A percentile compares a stretch with the other conserved stretches of the same genome.
These are phyloP conservation scores for Citrus mangshanensis DNA, from an alignment of 345 rosid species.

Conservation along the genomic window DNA sequence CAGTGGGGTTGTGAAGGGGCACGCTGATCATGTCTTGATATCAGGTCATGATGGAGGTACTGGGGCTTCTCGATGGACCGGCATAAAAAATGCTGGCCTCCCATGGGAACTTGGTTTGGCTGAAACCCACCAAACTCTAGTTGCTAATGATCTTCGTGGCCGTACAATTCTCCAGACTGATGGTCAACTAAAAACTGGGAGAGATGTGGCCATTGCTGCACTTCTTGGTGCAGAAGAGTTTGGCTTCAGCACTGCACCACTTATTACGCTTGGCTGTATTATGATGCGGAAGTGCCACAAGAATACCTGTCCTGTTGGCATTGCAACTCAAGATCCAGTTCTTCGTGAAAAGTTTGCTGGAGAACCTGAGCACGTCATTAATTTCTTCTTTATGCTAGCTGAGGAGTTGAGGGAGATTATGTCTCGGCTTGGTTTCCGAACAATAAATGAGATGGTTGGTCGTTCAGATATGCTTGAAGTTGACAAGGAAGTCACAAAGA, in stretches of 20 bases:
- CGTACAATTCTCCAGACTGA: constrained; percentile 98
- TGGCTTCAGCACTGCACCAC: constrained; percentile 99
- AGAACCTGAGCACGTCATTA: constrained; percentile 97
- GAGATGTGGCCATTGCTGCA: constrained; percentile 96
- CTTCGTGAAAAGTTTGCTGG: constrained; percentile 98
- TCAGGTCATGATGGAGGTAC: constrained; percentile 99
- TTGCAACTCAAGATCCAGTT: constrained; percentile 99
- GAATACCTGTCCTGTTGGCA: constrained; percentile 99
- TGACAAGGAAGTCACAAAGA: constrained; percentile 73
- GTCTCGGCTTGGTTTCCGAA: constrained; percentile 86
- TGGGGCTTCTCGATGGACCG: constrained; percentile 99
- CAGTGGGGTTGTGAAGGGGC: constrained; percentile 99
- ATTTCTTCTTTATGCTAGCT: constrained; percentile 97
- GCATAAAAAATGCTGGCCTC: constrained; percentile 96
- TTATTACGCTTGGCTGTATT: constrained; percentile 97
- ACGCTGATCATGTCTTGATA: constrained; percentile 95
- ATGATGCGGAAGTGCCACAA: constrained; percentile 99
- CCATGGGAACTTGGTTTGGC: constrained; percentile 99
- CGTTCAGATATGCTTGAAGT: constrained; percentile 99
- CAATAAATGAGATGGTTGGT: constrained; percentile 89
- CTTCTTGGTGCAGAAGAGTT: constrained; percentile 99
- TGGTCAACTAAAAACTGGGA: constrained; percentile 98
- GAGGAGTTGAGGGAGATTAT: constrained; percentile 98
- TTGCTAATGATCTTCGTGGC: constrained; percentile 98
- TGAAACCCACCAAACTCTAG: constrained; percentile 98